Percentiles rank a stretch among this genome's conserved stretches.
These are phyloP conservation scores for Venustampulla echinocandica DNA, from an alignment of 495 filamentous ascomycete species.

Conservation along the genomic window DNA sequence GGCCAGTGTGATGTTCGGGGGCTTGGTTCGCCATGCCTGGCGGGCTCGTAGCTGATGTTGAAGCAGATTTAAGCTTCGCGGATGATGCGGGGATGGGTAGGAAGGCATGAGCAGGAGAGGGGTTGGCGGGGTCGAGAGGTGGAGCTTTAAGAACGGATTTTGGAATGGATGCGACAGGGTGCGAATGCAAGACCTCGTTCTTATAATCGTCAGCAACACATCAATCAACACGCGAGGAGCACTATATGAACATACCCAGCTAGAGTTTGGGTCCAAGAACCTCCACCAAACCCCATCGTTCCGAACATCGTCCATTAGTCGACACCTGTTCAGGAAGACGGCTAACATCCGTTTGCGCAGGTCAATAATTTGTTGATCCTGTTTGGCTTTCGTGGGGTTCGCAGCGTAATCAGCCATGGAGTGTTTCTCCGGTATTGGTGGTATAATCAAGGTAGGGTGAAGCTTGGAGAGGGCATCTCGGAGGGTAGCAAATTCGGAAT, in stretches of 20 bases:
- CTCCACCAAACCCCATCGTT: constrained; percentile 96
- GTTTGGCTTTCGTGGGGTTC: constrained; percentile 94
- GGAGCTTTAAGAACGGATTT: constrained; percentile 91
- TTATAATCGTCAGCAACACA: constrained; percentile 36
- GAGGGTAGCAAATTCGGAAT: constrained; percentile 94
- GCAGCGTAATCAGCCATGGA: constrained; percentile 97
- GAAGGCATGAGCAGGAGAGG: constrained; percentile 77
- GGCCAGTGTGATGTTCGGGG: constrained; percentile 29
- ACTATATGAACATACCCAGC: constrained; percentile 65
- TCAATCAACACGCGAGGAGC: background rate
- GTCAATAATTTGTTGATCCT: constrained; percentile 93
- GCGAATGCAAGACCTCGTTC: constrained; percentile 86
- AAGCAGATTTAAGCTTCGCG: constrained; percentile 66
- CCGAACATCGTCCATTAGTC: constrained; percentile 83
- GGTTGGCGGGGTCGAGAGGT: constrained; percentile 84
- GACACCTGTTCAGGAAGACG: constrained; percentile 89
- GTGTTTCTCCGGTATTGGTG: constrained; percentile 96
- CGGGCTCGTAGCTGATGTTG: constrained; percentile 33
- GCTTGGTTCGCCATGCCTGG: constrained; percentile 41
- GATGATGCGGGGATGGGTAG: constrained; percentile 78
- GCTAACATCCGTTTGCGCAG: constrained; percentile 90
- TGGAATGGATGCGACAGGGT: constrained; percentile 82
- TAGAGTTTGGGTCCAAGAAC: constrained; percentile 94
- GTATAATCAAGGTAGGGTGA: constrained; percentile 89
- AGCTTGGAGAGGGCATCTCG: constrained; percentile 79